A percentile compares a stretch with the other conserved stretches of the same genome.
These are phyloP conservation scores for Yarrowia bubula DNA, from an alignment of 805 yeast genomes.

Conservation along the genomic window DNA sequence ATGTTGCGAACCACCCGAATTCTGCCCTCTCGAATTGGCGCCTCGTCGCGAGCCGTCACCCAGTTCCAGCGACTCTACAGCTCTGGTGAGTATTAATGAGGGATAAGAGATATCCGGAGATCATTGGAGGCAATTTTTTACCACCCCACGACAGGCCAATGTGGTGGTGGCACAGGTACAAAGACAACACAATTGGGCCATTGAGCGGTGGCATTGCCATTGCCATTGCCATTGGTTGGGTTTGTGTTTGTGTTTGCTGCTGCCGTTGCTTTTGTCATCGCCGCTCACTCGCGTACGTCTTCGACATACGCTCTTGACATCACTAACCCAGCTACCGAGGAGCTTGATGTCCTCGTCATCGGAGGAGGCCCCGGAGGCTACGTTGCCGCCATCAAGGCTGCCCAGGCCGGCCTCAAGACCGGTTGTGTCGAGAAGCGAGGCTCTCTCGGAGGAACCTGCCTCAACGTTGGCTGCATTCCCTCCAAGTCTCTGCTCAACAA, in stretches of 20 bases:
- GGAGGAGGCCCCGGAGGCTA: constrained; percentile 99
- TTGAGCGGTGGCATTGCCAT: not conserved
- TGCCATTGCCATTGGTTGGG: not conserved
- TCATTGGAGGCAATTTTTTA: no score
- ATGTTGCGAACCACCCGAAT: constrained; percentile 25
- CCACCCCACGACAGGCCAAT: no score
- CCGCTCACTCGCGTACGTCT: no score
- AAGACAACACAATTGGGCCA: no score
- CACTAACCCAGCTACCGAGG: constrained; percentile 38
- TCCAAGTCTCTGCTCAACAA: constrained; percentile 94
- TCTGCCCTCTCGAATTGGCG: constrained; percentile 10
- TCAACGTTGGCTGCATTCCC: constrained; percentile 98
- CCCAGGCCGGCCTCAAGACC: constrained; percentile 89
- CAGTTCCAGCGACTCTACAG: constrained; percentile 25
- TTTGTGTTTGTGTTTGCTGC: no score
- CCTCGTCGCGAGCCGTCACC: constrained; percentile 10
- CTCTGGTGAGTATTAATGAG: constrained; percentile 3
- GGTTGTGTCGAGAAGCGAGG: constrained; percentile 99
- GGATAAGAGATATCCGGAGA: no score
- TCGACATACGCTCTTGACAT: not conserved
- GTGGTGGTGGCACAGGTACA: no score
- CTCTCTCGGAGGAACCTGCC: constrained; percentile 93
- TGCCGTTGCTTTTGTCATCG: not conserved
- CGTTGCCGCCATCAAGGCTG: constrained; percentile 98
- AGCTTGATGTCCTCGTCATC: constrained; percentile 88